phyloP scores from a whole-genome alignment of 2,329 filamentous ascomycete genomes.

The Periconia digitata region DNA sequence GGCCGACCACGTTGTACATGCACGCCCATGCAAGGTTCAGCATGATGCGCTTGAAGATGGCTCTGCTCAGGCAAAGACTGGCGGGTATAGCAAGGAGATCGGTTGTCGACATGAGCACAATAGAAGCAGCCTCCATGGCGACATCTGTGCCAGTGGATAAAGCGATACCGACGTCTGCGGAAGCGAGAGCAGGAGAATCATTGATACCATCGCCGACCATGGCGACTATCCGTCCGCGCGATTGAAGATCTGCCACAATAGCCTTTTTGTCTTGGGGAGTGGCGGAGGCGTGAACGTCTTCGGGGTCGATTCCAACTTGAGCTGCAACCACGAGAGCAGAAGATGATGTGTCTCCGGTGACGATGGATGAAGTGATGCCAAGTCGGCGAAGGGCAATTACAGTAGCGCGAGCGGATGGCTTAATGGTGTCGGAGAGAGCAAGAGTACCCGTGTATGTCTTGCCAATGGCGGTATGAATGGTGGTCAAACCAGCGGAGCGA shows the following conservation, averaged over 20 bases:
- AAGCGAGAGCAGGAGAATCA: conserved; percentile 91
- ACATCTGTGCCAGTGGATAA: conserved; percentile 93
- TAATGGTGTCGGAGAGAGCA: conserved; percentile 86
- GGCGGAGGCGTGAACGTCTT: conserved; percentile 82
- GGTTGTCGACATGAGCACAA: conserved; percentile 92
- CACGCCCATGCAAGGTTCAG: conserved; percentile 92
- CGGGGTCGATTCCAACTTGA: conserved; percentile 74
- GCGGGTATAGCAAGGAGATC: conserved; percentile 93
- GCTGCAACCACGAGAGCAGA: conserved; percentile 83
- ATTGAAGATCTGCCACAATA: conserved; percentile 78
- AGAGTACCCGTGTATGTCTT: conserved; percentile 78
- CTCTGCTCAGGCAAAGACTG: conserved; percentile 75
- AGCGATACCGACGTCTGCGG: conserved; percentile 89
- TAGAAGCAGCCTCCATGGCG: conserved; percentile 93
- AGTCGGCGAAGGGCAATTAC: conserved; percentile 81
- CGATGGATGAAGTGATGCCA: conserved; percentile 84
- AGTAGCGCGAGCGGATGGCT: conserved; percentile 78
- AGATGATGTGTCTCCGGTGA: conserved; percentile 87
- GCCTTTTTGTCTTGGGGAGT: conserved; percentile 88
- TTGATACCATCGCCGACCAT: conserved; percentile 99
- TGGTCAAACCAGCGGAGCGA: conserved; percentile 70
- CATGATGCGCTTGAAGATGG: conserved; percentile 91
- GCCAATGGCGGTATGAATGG: conserved; percentile 89
- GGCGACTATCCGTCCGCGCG: conserved; percentile 73
- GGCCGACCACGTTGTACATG: conserved; percentile 84